Conservation (phyloP, 2,329 filamentous ascomycete species). For the Thyridium curvatum region DNA sequence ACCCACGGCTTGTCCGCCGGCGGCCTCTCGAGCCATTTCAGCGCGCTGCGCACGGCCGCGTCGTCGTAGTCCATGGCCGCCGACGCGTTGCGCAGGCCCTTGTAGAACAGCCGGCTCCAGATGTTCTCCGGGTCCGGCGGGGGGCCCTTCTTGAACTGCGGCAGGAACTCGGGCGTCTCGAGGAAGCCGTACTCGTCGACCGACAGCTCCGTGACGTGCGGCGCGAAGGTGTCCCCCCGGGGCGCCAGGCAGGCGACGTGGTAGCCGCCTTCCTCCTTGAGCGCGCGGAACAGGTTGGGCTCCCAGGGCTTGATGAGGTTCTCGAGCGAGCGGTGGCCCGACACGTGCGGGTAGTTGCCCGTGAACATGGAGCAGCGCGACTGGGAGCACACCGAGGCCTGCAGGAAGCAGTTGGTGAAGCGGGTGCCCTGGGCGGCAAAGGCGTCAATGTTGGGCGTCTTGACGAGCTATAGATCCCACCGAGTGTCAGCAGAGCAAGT, state of each 20-base stretch:
- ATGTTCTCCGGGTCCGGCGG: conserved; percentile 16
- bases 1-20: conserved; percentile 33
- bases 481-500: neutral
- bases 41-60: conserved; percentile 29
- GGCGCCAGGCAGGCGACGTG: conserved; percentile 39
- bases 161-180: conserved; percentile 25
- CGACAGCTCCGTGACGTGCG: conserved; percentile 34
- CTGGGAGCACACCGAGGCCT: conserved; percentile 39
- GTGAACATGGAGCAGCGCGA: conserved; percentile 41
- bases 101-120: conserved; percentile 33
- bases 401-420: conserved; percentile 38
- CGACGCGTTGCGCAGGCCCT: conserved; percentile 26
- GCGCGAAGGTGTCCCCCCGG: conserved; percentile 33
- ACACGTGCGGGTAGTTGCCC: conserved; percentile 37
- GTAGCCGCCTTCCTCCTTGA: conserved; percentile 34
- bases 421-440: conserved; percentile 28
- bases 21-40: conserved; percentile 35
- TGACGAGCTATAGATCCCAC: conserved; percentile 15
- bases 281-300: conserved; percentile 35
- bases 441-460: conserved; percentile 34
- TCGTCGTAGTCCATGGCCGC: conserved; percentile 38
- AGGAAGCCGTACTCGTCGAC: conserved; percentile 38
- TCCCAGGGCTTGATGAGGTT: conserved; percentile 43
- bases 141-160: conserved; percentile 20
- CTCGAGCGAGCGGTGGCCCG: conserved; percentile 36